A percentile compares a stretch with the other conserved stretches of the same genome.
These are phyloP conservation scores for Hypericum androsaemum DNA, from an alignment of 345 rosid genomes.

Conservation along the genomic window DNA sequence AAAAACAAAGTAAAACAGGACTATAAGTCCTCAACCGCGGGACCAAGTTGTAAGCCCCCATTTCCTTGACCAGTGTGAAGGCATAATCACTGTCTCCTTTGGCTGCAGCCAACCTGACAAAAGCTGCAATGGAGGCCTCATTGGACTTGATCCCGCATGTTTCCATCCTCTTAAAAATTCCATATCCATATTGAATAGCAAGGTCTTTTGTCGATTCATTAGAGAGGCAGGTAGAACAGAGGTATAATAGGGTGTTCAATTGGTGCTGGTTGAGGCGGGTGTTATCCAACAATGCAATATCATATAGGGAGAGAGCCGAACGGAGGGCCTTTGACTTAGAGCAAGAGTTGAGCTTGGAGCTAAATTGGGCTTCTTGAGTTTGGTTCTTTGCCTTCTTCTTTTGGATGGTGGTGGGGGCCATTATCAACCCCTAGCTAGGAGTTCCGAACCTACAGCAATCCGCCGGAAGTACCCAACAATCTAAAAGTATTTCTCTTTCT, in stretches of 20 bases:
- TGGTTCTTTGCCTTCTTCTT: conserved; percentile 38
- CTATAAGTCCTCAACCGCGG: conserved; percentile 71
- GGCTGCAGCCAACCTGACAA: conserved; percentile 59
- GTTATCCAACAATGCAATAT: conserved; percentile 32
- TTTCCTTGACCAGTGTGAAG: conserved; percentile 47
- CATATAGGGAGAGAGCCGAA: conserved; percentile 59
- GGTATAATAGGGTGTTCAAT: conserved; percentile 60
- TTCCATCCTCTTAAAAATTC: conserved; percentile 50
- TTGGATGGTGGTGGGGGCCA: conserved; percentile 8
- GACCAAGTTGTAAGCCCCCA: conserved; percentile 33
- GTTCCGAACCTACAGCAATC: not conserved
- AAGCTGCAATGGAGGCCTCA: conserved; percentile 62
- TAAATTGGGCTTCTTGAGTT: conserved; percentile 49
- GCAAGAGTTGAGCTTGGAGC: conserved; percentile 44
- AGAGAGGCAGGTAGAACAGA: conserved; percentile 41
- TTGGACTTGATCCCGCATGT: conserved; percentile 37
- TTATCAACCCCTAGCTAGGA: not conserved
- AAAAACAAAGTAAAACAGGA: conserved; percentile 66
- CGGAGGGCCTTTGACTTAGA: conserved; percentile 51
- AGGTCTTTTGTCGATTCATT: conserved; percentile 26
- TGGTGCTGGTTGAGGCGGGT: conserved; percentile 45
- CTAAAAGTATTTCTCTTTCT: no score
- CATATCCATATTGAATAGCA: conserved; percentile 37
- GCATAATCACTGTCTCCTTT: conserved; percentile 68
- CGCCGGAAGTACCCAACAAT: no score